Evolutionary conservation across 1,284 basidiomycete genomes (phyloP).

Genomic region (Melampsora abietis-canadensis): DNA sequence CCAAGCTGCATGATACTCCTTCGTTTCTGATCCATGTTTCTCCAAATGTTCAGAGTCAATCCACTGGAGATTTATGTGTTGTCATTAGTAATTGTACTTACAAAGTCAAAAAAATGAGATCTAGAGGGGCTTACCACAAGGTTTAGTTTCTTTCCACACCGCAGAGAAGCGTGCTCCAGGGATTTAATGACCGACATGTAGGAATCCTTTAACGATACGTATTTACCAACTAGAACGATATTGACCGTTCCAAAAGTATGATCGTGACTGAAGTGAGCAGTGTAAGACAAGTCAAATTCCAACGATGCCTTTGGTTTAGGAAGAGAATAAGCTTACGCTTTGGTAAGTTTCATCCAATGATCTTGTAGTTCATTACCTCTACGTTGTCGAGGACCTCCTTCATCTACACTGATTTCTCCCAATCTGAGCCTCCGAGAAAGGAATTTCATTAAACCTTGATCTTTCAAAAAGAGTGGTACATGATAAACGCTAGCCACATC

Average conservation of each 20-base stretch:
- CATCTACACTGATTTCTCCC: constrained; percentile 60
- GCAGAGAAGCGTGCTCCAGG: constrained; percentile 92
- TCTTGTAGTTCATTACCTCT: constrained; percentile 66
- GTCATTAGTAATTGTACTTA: constrained; percentile 35
- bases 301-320: neutral
- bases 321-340: constrained; percentile 58
- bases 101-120: neutral
- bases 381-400: constrained; percentile 58
- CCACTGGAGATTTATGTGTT: constrained; percentile 63
- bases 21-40: constrained; percentile 62
- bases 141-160: constrained; percentile 76
- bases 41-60: constrained; percentile 95
- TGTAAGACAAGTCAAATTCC: neutral
- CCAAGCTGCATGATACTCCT: constrained; percentile 94
- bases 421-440: constrained; percentile 78
- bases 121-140: constrained; percentile 62
- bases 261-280: constrained; percentile 24
- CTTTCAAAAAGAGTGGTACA: constrained; percentile 85
- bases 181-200: constrained; percentile 99
- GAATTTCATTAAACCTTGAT: constrained; percentile 85
- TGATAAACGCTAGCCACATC: constrained; percentile 97
- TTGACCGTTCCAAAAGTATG: constrained; percentile 72
- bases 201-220: constrained; percentile 93
- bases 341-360: constrained; percentile 80
- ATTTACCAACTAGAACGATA: constrained; percentile 94